Evolutionary conservation across 2,329 filamentous ascomycete genomes (phyloP).

Genomic region (Colletotrichum brevisporum): DNA sequence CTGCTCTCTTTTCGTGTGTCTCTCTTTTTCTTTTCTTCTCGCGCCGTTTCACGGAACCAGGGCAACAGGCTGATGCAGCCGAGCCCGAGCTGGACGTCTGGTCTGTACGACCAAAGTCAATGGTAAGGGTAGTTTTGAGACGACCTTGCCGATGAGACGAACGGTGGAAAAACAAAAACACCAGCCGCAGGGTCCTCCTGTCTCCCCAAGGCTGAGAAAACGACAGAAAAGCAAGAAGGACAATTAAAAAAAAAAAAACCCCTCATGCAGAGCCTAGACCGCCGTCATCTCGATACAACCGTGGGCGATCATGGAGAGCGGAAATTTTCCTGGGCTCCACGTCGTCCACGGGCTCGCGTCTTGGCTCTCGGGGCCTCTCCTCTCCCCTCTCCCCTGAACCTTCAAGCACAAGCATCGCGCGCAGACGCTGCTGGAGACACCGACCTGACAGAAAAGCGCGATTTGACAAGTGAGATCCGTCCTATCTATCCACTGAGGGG

Average conservation of each 20-base stretch:
- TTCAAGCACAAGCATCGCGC: too few relatives aligned
- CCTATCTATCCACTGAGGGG: not conserved
- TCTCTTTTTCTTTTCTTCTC: too few relatives aligned
- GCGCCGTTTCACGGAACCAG: too few relatives aligned
- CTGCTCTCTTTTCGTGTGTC: too few relatives aligned
- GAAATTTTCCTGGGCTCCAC: conserved; percentile 23
- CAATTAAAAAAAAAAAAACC: conserved; percentile 1
- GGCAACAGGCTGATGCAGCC: too few relatives aligned
- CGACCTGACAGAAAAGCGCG: not conserved
- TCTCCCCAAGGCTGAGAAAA: not conserved
- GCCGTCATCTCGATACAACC: conserved; percentile 18
- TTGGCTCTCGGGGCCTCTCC: conserved; percentile 16
- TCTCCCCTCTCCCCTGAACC: conserved; percentile 1
- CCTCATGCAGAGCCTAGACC: conserved; percentile 22
- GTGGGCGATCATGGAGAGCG: conserved; percentile 31
- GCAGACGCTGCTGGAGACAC: too few relatives aligned
- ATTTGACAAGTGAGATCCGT: not conserved
- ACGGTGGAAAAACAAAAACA: not conserved
- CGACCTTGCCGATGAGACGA: not conserved
- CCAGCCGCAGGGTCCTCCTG: not conserved
- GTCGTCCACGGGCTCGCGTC: not conserved
- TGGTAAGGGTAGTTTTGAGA: too few relatives aligned
- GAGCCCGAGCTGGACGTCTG: too few relatives aligned
- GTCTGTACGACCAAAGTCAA: too few relatives aligned
- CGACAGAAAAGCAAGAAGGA: not conserved